These are phyloP conservation scores for Zymoseptoria brevis DNA, from an alignment of 2,329 filamentous ascomycete species.

Conservation along the genomic window DNA sequence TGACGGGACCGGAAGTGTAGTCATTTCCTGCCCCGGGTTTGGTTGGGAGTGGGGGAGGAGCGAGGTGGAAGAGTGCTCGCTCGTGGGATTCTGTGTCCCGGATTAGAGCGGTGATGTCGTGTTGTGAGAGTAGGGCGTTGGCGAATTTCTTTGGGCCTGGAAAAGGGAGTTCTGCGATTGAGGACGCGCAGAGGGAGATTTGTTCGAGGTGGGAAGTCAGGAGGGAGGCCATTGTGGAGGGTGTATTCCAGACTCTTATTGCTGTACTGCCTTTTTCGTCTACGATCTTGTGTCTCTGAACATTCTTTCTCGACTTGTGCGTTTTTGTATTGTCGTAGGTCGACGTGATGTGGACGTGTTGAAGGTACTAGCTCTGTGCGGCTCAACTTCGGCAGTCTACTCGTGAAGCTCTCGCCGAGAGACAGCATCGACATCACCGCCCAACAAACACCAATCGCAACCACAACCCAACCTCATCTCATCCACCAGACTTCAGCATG, in stretches of 20 bases:
- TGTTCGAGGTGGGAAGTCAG: conserved; percentile 44
- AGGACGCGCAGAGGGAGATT: conserved; percentile 41
- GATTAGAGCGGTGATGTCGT: conserved; percentile 91
- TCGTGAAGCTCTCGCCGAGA: not conserved
- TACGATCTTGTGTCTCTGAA: not conserved
- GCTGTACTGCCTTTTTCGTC: not conserved
- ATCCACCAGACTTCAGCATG: conserved; percentile 29
- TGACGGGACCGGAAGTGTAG: conserved; percentile 7
- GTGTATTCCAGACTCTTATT: not conserved
- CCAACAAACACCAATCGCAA: conserved; percentile 5
- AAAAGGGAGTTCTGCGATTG: conserved; percentile 52
- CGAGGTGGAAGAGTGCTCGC: conserved; percentile 87
- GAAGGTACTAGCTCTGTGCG: not conserved
- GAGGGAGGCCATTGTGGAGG: conserved; percentile 28
- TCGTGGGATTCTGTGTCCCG: conserved; percentile 93
- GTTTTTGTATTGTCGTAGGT: not conserved
- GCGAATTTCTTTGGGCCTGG: conserved; percentile 90
- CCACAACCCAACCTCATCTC: conserved; percentile 6
- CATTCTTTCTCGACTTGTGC: not conserved
- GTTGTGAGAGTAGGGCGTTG: conserved; percentile 71
- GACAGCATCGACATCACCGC: conserved; percentile 1
- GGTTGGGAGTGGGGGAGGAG: conserved; percentile 52
- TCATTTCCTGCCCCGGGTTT: conserved; percentile 39
- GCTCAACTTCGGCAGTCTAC: conserved; percentile 2
- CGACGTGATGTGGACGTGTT: conserved; percentile 1